Base-by-base conservation (phyloP, 768 basidiomycete genomes). In the Hericium rajendrae region DNA sequence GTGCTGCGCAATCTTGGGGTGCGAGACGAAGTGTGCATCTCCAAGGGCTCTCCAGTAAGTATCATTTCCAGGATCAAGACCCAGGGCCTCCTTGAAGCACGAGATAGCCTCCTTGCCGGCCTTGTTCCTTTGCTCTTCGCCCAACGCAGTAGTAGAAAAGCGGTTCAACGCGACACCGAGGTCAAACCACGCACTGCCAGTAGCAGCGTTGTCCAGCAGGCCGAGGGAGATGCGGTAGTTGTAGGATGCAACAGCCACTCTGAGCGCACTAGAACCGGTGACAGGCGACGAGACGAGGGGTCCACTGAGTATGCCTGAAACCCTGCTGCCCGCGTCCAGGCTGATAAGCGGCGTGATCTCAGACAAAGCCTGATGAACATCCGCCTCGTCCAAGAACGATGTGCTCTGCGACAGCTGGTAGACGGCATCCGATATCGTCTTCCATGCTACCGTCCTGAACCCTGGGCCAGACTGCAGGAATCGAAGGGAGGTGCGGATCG, bases 41-140 rank as follows among this genome's bases (percentile, higher is more conserved):
- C 89, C 97, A 28, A 98, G 71, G 1, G 89, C 83, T 60, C 80
- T 78, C 97, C 97, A 99, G 64, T 88, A 88, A 13, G 71, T 64
- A 58, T 84, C 79, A 65, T 90, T 90, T 26, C 74, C 73, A 5
- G 88, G 81, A 64, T 92, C 86, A 50, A 81, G 77, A 50, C 81
- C 81, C 11, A 98, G 67, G 1, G 94, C 91, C 59, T 83, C 78
- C 61, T 82, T 83, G 56, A 97, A 66, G 58, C 77, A 82, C 11
- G 74, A 71, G 37, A 76, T 71, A 2, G 80, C 76, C 56, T 78
- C 72, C 32, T 77, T 71, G 39, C 74, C 69, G 0, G 71, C 71
- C 48, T 62, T 59, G 20, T 72, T 65, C 39, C 67, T 65, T 18
- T 70, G 70, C 24, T 72, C 69, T 12, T 60, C 54, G 11, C 66